Conservation (phyloP, 805 yeast species). For the Candida krabiensis region DNA sequence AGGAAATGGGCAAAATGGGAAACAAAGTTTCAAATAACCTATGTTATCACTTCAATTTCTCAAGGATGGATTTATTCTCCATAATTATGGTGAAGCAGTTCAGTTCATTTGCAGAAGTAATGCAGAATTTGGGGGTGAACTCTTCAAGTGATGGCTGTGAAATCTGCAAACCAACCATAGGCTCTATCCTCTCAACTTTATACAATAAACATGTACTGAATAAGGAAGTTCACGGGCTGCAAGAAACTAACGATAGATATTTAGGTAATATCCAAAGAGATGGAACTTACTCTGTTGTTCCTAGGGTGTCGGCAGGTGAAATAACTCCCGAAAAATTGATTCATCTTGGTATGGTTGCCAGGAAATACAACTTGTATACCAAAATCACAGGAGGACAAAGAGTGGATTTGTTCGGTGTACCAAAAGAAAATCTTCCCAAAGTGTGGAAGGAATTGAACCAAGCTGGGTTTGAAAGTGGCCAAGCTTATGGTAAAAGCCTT, state of each 20-base stretch:
- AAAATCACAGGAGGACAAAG: conserved; percentile 40
- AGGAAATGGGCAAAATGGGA: conserved; percentile 37
- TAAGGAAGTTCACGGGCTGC: conserved; percentile 34
- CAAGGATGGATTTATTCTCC: conserved; percentile 36
- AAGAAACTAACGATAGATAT: conserved; percentile 37
- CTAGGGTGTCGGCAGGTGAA: conserved; percentile 40
- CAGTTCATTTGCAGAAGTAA: conserved; percentile 31
- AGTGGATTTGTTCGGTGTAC: conserved; percentile 36
- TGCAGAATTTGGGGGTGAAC: conserved; percentile 28
- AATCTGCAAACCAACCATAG: conserved; percentile 38
- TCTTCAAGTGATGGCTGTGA: conserved; percentile 37
- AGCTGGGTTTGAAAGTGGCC: conserved; percentile 38
- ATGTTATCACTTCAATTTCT: conserved; percentile 35
- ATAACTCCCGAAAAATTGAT: conserved; percentile 38
- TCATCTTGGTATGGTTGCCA: conserved; percentile 34
- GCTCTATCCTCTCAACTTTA: conserved; percentile 36
- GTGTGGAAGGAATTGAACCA: conserved; percentile 34
- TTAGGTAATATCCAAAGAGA: conserved; percentile 39
- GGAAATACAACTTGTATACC: conserved; percentile 34
- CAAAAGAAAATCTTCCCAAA: conserved; percentile 32
- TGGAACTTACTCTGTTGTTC: conserved; percentile 39
- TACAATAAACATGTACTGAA: conserved; percentile 33
- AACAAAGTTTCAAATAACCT: conserved; percentile 32
- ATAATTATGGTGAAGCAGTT: conserved; percentile 34
- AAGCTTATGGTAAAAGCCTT: conserved; percentile 38